These are phyloP conservation scores for Ophiostoma populinum DNA, from an alignment of 2,329 filamentous ascomycete genomes.

Conservation along the genomic window DNA sequence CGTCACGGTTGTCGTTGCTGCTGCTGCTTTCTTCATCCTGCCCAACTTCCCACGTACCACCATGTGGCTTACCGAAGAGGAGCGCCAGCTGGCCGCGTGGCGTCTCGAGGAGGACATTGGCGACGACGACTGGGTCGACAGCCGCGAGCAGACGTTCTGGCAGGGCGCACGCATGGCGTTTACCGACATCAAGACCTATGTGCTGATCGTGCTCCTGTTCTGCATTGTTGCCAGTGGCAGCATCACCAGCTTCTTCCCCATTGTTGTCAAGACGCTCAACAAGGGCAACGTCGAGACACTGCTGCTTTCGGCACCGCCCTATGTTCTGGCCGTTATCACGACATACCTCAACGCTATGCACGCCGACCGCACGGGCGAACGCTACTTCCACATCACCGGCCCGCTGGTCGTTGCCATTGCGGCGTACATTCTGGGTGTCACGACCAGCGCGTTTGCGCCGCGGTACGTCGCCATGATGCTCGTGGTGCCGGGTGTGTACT, in stretches of 20 bases:
- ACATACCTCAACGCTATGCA: slow-evolving; percentile 26
- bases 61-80: slow-evolving; percentile 26
- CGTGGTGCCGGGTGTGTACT: slow-evolving; percentile 30
- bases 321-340: slow-evolving; percentile 21
- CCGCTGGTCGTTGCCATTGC: background rate
- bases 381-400: slow-evolving; percentile 40
- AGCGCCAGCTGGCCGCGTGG: slow-evolving; percentile 26
- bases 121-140: slow-evolving; percentile 43
- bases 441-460: slow-evolving; percentile 27
- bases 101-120: slow-evolving; percentile 33
- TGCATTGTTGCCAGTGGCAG: slow-evolving; percentile 33
- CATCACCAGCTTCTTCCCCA: slow-evolving; percentile 16
- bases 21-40: slow-evolving; percentile 22
- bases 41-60: slow-evolving; percentile 41
- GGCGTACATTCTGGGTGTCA: slow-evolving; percentile 5
- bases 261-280: slow-evolving; percentile 17
- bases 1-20: slow-evolving; percentile 10
- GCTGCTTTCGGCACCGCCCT: slow-evolving; percentile 28
- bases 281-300: slow-evolving; percentile 22
- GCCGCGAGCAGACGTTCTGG: slow-evolving; percentile 35
- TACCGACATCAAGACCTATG: slow-evolving; percentile 40
- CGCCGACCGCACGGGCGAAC: slow-evolving; percentile 36
- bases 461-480: slow-evolving; percentile 45
- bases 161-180: slow-evolving; percentile 37
- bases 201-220: slow-evolving; percentile 39